Conservation (phyloP, 2,329 filamentous ascomycete genomes). For the Xylaria sp. region DNA sequence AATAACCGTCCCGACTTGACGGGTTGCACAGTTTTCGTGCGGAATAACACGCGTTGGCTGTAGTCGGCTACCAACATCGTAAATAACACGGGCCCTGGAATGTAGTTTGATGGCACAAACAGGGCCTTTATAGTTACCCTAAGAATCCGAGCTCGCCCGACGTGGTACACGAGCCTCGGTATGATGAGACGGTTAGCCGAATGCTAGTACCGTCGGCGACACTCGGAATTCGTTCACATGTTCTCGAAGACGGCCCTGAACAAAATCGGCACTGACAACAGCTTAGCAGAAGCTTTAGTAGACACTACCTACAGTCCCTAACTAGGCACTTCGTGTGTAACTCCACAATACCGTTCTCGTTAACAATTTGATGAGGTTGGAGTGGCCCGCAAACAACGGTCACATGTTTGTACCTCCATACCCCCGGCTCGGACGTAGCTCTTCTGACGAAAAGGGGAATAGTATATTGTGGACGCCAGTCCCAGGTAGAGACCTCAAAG, state of each 20-base stretch:
- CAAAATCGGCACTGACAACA: constrained; percentile 21
- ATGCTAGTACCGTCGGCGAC: constrained; percentile 10
- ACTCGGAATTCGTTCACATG: background rate
- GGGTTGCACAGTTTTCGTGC: constrained; percentile 18
- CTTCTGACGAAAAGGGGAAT: background rate
- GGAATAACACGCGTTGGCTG: constrained; percentile 3
- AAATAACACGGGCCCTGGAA: constrained; percentile 11
- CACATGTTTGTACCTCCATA: constrained; percentile 20
- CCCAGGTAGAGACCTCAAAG: background rate
- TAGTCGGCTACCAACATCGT: background rate
- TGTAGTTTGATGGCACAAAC: constrained; percentile 25
- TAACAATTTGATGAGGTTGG: constrained; percentile 18
- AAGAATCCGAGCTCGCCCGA: constrained; percentile 32
- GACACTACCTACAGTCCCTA: background rate
- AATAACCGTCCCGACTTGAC: background rate
- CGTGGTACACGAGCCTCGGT: constrained; percentile 27
- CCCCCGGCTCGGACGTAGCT: constrained; percentile 7
- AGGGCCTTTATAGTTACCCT: constrained; percentile 18
- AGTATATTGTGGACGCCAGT: background rate
- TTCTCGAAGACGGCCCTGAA: constrained; percentile 20
- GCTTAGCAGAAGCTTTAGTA: background rate
- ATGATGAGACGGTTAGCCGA: constrained; percentile 17
- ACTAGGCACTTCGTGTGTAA: background rate
- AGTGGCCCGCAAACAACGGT: constrained; percentile 13
- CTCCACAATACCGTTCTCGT: constrained; percentile 4